A percentile compares a stretch with the other conserved stretches of the same genome.
These are phyloP conservation scores for Leccinellum luteum DNA, from an alignment of 768 basidiomycete species.

Conservation along the genomic window DNA sequence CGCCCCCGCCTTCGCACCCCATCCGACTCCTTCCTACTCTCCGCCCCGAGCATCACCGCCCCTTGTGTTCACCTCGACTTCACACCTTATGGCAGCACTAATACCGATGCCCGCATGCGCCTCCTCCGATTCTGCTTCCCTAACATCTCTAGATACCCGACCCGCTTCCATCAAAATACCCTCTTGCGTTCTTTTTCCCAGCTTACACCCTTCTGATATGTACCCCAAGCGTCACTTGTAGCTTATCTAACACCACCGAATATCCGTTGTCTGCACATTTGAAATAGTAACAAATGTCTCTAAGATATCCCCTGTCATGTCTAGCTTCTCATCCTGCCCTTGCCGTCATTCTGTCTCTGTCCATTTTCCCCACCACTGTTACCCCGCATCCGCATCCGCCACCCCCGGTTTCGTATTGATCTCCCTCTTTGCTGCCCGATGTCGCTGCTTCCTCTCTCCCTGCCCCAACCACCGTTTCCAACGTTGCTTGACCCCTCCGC, in stretches of 20 bases:
- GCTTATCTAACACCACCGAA: neutral
- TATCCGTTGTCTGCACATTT: neutral
- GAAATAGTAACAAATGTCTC: neutral
- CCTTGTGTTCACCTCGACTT: neutral
- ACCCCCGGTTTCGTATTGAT: neutral
- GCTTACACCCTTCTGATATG: neutral
- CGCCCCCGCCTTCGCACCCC: neutral
- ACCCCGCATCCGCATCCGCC: slow-evolving; percentile 4
- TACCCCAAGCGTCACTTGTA: neutral
- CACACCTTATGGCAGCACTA: slow-evolving; percentile 9
- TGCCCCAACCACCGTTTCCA: neutral
- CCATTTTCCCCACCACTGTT: neutral
- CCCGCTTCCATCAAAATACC: slow-evolving; percentile 9
- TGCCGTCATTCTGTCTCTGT: neutral
- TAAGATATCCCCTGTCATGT: neutral
- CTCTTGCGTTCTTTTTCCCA: slow-evolving; percentile 12
- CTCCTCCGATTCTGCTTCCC: neutral
- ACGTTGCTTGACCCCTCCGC: neutral
- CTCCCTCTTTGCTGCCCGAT: neutral
- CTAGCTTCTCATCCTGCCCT: neutral
- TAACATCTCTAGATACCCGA: slow-evolving; percentile 6
- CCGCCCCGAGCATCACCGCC: neutral
- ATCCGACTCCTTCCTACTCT: neutral
- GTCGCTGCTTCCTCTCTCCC: neutral
- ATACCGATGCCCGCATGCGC: slow-evolving; percentile 2